Evolutionary conservation across 2,329 filamentous ascomycete species (phyloP), one percentile per base, ranked within the genome.

Genomic region (Trichoderma harzianum): DNA sequence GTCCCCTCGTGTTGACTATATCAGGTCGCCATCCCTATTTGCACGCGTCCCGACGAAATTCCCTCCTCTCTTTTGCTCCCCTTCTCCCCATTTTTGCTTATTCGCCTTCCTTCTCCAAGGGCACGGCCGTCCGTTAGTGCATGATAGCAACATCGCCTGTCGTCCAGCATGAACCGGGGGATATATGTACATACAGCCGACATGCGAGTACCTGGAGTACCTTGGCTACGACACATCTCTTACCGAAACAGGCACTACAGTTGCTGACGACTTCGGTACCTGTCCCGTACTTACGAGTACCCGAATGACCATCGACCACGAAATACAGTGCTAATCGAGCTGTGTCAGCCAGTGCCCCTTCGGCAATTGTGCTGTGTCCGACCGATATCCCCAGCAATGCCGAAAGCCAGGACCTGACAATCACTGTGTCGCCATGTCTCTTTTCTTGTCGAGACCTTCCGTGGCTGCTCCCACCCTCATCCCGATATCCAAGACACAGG

Each of bases 341-440:
- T 28, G 57, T 69, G 67, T 69, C 67, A 69, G 57, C 36, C 16
- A 32, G 28, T 36, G 24, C 39, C 39, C 57, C 43, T 53, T 69
- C 67, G 67, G 67, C 67, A 69, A 53, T 69, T 69, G 67, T 39
- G 28, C 67, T 28, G 43, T 53, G 18, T 62, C 67, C 67, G 67
- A n/a, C 55, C 55, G 67, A 26, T 26, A 36, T 32, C n/a, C 21
- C 55, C 28, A 32, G 36, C 53, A 69, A 30, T 62, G 30, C 67
- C 67, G 67, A 61, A 62, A 28, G n/a, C 39, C 36, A 69, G 21
- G 12, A 51, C 21, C 14, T 11, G 39, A 30, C 18, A 30, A 30
- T 30, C 57, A 62, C 39, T 69, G 36, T 62, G 57, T 51, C 8
- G 26, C 24, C 16, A 36, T 53, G 11, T n/a, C 16, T 53, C 16